Conservation (phyloP, 441 rosid species). For the Pelargonium fulgidum region DNA sequence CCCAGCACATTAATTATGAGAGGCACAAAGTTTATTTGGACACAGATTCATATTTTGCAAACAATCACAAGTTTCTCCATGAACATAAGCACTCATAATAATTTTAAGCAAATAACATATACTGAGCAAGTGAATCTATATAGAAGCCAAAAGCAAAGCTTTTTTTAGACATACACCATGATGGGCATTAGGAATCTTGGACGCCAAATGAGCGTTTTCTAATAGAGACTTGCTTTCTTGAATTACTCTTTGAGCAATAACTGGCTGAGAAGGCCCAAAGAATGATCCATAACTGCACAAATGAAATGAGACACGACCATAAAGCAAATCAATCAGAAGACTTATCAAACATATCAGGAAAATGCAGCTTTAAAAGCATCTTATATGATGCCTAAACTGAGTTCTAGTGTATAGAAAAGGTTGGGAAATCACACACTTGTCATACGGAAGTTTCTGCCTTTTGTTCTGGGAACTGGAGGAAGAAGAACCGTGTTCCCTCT, state of each 20-base stretch:
- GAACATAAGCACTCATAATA: not conserved
- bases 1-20: not conserved
- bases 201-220: slow-evolving; percentile 54
- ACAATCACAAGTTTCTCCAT: too few species aligned
- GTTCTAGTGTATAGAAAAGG: not conserved
- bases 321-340: too few species aligned
- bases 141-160: slow-evolving; percentile 8
- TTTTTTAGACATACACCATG: slow-evolving; percentile 36
- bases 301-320: too few species aligned
- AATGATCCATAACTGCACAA: slow-evolving; percentile 78
- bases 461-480: slow-evolving; percentile 35
- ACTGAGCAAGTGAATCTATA: not conserved
- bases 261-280: slow-evolving; percentile 89
- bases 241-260: slow-evolving; percentile 85
- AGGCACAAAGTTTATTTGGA: not conserved
- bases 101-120: not conserved
- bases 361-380: not conserved
- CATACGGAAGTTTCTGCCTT: slow-evolving; percentile 40
- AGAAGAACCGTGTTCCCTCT: slow-evolving; percentile 39
- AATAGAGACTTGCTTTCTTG: slow-evolving; percentile 86
- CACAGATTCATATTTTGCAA: not conserved
- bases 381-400: not conserved
- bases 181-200: slow-evolving; percentile 28
- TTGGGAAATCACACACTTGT: slow-evolving; percentile 43
- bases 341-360: not conserved